Base-by-base conservation (phyloP, 768 basidiomycete species). In the Boletus vinaceobasis region DNA sequence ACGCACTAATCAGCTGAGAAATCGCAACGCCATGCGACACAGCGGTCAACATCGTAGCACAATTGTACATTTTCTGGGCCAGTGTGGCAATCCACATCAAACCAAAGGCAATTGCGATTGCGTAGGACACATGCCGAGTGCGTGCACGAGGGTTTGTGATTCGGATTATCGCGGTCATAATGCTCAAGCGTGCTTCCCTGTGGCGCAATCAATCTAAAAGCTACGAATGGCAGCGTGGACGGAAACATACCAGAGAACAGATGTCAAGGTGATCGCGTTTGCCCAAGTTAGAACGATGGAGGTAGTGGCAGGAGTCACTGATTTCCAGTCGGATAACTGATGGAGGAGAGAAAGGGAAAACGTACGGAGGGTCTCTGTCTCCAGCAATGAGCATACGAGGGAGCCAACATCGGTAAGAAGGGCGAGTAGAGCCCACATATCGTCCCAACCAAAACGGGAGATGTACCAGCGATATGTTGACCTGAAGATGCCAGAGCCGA, bases 161-260 rank as follows among this genome's bases (percentile, higher is more conserved):
- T 43, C 59, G 49, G 17, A 53, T 49, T 23, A 64, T 37, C 1
- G 50, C 36, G 5, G 47, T 17, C 19, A 64, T 52, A 54, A 64
- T 61, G 50, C 63, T 61, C 52, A 64, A 45, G 27, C 60, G 43
- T 44, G 60, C 50, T 39, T 33, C 56, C 63, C 57, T 61, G 15
- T 38, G 11, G 4, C 14, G 9, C 2, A 38, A 37, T 49, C 23
- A n/a, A 35, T 19, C 21, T 35, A 43, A 15, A 19, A 10, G 26
- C 13, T 1, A 47, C 14, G 26, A 32, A 47, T 10, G 7, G 13
- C 7, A 15, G 1, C 1, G 1, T 13, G 33, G 15, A 46, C 5
- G 13, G 19, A 50, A 48, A 49, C 55, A 31, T 11, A 61, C 63
- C 62, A 61, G 3, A 40, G 50, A 6, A 52, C 53, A 37, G 53